phyloP scores from a whole-genome alignment of 257 asterid genomes.

The Scutellaria barbata region DNA sequence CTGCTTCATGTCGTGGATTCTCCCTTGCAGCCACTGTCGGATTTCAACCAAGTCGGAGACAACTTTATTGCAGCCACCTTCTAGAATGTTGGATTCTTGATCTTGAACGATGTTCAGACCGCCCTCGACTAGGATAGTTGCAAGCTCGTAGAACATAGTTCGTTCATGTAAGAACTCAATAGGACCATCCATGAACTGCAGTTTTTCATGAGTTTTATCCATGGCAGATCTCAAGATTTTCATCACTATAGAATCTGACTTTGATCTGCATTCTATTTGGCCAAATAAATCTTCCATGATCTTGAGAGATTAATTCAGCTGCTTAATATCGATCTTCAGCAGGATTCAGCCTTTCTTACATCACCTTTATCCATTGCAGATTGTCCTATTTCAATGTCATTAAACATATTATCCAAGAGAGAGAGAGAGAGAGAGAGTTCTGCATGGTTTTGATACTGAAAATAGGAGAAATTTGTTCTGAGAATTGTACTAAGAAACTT shows the following conservation, averaged over 20 bases:
- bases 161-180: conserved; percentile 69
- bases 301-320: not conserved
- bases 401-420: not conserved
- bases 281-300: conserved; percentile 68
- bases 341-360: conserved; percentile 10
- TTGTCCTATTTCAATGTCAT: not conserved
- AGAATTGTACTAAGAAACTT: not conserved
- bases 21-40: conserved; percentile 59
- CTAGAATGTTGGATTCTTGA: conserved; percentile 52
- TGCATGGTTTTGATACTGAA: too few relatives aligned
- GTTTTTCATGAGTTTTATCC: conserved; percentile 76
- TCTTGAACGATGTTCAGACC: conserved; percentile 61
- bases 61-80: conserved; percentile 55
- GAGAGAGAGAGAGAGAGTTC: not conserved
- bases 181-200: conserved; percentile 67
- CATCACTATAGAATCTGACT: conserved; percentile 67
- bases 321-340: conserved; percentile 16
- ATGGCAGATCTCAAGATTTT: conserved; percentile 71
- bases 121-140: conserved; percentile 68
- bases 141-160: conserved; percentile 70
- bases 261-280: conserved; percentile 61
- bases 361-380: conserved; percentile 61
- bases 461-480: too few relatives aligned
- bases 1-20: conserved; percentile 58
- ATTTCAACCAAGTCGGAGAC: conserved; percentile 63